These are phyloP conservation scores for Ensete ventricosum DNA, from an alignment of 176 grass and related monocot species.

Conservation along the genomic window DNA sequence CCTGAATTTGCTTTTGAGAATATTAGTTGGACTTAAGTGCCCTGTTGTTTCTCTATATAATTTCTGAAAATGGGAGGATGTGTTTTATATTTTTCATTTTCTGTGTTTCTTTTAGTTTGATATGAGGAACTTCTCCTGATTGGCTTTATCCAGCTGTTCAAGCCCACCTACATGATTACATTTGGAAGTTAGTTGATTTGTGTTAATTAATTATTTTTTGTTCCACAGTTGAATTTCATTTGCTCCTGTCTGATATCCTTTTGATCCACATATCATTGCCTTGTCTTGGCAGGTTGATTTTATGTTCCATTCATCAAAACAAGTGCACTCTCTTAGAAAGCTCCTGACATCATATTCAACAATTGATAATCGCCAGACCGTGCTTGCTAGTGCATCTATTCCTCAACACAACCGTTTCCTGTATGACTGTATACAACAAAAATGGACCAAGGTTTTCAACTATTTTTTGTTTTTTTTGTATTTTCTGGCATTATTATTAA, in stretches of 20 bases:
- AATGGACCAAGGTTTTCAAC: constrained; percentile 77
- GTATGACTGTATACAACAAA: constrained; percentile 73
- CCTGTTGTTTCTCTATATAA: not conserved
- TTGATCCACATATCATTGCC: not conserved
- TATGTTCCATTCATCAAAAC: constrained; percentile 76
- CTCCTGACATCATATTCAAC: constrained; percentile 75
- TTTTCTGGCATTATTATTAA: not conserved
- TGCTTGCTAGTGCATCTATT: constrained; percentile 89
- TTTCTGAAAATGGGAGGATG: not conserved
- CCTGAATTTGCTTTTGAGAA: not conserved
- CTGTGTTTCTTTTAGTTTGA: not conserved
- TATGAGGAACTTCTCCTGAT: not conserved
- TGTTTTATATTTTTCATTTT: not conserved
- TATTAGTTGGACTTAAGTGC: not conserved
- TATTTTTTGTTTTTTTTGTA: not conserved
- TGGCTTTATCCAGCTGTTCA: not conserved
- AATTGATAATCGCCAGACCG: constrained; percentile 49
- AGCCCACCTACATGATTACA: not conserved
- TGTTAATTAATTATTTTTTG: not conserved
- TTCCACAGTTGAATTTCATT: not conserved
- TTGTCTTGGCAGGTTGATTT: constrained; percentile 67
- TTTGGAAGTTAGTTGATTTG: not conserved
- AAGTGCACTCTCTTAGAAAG: constrained; percentile 71
- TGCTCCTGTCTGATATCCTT: not conserved
- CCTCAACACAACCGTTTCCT: constrained; percentile 92